phyloP scores from a whole-genome alignment of 345 rosid genomes.

The Hibiscus mutabilis region DNA sequence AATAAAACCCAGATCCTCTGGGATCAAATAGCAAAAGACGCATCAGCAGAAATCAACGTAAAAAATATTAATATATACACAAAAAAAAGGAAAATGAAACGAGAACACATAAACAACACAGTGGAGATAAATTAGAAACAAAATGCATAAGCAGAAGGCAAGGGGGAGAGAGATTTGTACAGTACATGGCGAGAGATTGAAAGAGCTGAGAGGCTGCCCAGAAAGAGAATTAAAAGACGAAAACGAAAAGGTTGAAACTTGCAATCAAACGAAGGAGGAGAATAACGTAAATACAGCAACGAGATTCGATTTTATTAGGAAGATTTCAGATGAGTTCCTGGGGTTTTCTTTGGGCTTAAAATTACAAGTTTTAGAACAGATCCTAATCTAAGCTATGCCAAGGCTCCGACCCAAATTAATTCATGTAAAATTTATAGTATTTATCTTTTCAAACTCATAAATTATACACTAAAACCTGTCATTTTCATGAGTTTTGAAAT shows the following conservation, averaged over 20 bases:
- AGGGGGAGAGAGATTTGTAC: not conserved
- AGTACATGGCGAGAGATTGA: slow-evolving; percentile 3
- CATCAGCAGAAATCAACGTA: not conserved
- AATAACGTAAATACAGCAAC: not conserved
- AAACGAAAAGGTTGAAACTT: not conserved
- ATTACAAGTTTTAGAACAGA: not conserved
- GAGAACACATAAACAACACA: not conserved
- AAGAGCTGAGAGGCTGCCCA: slow-evolving; percentile 5
- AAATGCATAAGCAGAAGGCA: not conserved
- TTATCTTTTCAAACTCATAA: no score
- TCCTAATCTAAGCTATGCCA: not conserved
- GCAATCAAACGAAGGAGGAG: not conserved
- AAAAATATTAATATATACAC: not conserved
- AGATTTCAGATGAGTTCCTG: not conserved
- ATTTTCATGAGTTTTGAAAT: no score
- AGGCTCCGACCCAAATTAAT: not conserved
- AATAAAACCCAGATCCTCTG: slow-evolving; percentile 19
- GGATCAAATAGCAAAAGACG: not conserved
- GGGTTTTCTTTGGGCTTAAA: not conserved
- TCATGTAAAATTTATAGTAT: no score
- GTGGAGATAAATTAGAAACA: not conserved
- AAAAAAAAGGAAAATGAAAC: not conserved
- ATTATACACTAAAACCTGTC: no score
- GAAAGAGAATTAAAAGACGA: not conserved
- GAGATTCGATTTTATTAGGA: not conserved